Percentiles rank a stretch among this genome's conserved stretches.
These are phyloP conservation scores for Rosa lucieae DNA, from an alignment of 306 rosid genomes.

Conservation along the genomic window DNA sequence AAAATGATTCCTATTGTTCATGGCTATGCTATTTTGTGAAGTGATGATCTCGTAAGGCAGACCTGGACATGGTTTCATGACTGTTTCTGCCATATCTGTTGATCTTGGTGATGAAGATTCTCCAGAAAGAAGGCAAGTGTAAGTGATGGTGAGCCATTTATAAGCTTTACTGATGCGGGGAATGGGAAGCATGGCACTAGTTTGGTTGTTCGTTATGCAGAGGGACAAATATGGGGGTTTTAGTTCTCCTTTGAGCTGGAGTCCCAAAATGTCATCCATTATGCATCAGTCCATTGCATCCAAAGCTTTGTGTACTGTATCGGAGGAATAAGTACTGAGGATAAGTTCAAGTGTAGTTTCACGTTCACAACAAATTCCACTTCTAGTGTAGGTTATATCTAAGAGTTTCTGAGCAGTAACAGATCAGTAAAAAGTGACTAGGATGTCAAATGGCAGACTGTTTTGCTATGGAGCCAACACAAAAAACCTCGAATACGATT, in stretches of 20 bases:
- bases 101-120: not conserved
- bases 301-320: not conserved
- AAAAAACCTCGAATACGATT: not conserved
- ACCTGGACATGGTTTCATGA: not conserved
- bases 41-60: not conserved
- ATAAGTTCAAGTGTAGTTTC: not conserved
- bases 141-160: not conserved
- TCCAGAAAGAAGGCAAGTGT: not conserved
- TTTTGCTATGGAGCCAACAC: not conserved
- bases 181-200: not conserved
- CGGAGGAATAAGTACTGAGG: not conserved
- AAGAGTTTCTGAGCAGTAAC: too few relatives aligned
- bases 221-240: not conserved
- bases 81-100: not conserved
- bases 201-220: not conserved
- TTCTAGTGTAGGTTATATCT: too few relatives aligned
- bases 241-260: not conserved
- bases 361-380: too few relatives aligned
- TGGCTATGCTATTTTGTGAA: not conserved
- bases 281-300: not conserved
- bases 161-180: not conserved
- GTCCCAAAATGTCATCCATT: not conserved
- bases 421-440: too few relatives aligned
- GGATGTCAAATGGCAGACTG: not conserved
- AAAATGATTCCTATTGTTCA: not conserved